A percentile compares a stretch with the other conserved stretches of the same genome.
Evolutionary conservation across 2,329 filamentous ascomycete species (phyloP).

Genomic region (Colletotrichum cuscutae): DNA sequence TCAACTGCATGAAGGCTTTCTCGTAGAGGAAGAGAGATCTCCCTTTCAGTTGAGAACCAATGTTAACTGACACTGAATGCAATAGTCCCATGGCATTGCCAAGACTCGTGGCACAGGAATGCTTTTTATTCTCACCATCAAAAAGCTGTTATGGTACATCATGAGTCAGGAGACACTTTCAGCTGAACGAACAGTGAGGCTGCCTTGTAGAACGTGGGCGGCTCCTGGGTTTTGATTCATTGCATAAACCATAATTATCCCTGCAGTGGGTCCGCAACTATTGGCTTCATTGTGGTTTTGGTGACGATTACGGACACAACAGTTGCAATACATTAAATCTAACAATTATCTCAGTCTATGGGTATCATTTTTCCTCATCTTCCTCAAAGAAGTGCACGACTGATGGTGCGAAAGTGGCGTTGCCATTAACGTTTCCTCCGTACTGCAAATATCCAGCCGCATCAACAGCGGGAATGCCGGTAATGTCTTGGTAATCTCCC

Average conservation of each 20-base stretch:
- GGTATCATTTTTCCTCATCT: constrained; percentile 2
- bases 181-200: neutral
- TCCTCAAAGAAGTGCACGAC: constrained; percentile 27
- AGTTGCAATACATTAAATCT: neutral
- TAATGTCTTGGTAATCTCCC: constrained; percentile 39
- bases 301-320: neutral
- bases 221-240: neutral
- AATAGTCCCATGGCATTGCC: neutral
- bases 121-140: neutral
- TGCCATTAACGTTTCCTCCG: constrained; percentile 58
- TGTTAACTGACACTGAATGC: neutral
- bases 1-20: neutral
- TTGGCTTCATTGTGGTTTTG: neutral
- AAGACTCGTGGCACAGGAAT: neutral
- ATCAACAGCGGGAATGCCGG: constrained; percentile 42
- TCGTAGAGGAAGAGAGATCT: neutral
- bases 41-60: neutral
- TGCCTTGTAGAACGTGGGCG: neutral
- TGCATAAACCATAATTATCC: neutral
- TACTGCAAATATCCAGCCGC: constrained; percentile 54
- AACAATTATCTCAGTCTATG: neutral
- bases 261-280: neutral
- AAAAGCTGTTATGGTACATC: neutral
- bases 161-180: neutral
- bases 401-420: constrained; percentile 37